These are phyloP conservation scores for Nyctanthes arbortristis DNA, from an alignment of 257 asterid species.

Conservation along the genomic window DNA sequence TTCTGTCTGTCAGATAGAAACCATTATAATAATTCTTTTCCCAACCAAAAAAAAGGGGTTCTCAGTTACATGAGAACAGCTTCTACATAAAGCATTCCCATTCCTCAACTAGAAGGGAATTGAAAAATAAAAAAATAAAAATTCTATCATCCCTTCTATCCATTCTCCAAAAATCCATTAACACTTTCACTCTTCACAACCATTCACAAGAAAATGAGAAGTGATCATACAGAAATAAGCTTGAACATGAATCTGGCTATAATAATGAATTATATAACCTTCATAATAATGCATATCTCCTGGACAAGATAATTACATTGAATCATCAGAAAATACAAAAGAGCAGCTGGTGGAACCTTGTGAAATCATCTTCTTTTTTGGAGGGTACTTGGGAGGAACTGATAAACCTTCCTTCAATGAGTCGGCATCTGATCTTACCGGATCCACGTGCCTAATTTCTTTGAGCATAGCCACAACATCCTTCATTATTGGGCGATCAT, in stretches of 20 bases:
- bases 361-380: conserved; percentile 43
- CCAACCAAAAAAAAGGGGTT: no score
- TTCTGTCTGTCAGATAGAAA: no score
- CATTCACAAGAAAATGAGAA: conserved; percentile 32
- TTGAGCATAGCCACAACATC: conserved; percentile 92
- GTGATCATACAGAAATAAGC: conserved; percentile 23
- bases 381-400: conserved; percentile 43
- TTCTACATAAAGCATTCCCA: neutral
- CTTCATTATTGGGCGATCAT: conserved; percentile 91
- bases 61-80: neutral
- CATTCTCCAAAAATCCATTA: conserved; percentile 7
- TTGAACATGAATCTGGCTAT: conserved; percentile 25
- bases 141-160: neutral
- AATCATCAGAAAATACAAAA: conserved; percentile 79
- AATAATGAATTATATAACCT: conserved; percentile 27
- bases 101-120: neutral
- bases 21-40: no score
- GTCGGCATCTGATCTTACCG: conserved; percentile 47
- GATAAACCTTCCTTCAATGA: conserved; percentile 47
- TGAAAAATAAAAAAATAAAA: no score
- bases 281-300: conserved; percentile 23
- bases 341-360: conserved; percentile 90
- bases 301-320: conserved; percentile 31
- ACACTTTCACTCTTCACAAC: conserved; percentile 34
- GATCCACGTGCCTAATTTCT: conserved; percentile 70